Conservation (phyloP, 257 asterid genomes). For the Haberlea rhodopensis region DNA sequence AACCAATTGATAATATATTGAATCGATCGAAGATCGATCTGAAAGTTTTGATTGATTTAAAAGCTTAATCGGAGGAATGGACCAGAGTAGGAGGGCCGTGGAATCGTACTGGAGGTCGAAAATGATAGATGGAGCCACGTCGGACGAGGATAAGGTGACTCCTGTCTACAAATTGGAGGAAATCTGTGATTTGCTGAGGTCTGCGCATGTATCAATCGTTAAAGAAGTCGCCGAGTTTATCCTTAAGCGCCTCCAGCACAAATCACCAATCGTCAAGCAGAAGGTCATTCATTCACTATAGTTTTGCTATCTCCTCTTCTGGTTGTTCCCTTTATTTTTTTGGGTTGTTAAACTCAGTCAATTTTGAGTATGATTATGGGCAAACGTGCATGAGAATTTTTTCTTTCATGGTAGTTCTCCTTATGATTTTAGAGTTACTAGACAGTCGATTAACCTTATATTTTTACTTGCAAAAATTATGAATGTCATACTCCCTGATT, state of each 20-base stretch:
- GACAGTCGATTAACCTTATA: neutral
- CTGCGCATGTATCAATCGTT: slow-evolving; percentile 75
- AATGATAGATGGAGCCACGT: slow-evolving; percentile 80
- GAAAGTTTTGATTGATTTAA: slow-evolving; percentile 27
- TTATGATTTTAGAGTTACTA: slow-evolving; percentile 15
- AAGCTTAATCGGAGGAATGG: slow-evolving; percentile 44
- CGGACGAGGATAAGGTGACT: slow-evolving; percentile 94
- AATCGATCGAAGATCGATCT: slow-evolving; percentile 14
- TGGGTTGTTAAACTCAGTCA: neutral
- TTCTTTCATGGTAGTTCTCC: neutral
- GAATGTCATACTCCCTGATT: neutral
- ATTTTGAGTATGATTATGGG: neutral
- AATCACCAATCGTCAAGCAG: slow-evolving; percentile 85
- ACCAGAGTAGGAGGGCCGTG: slow-evolving; percentile 97
- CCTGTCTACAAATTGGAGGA: slow-evolving; percentile 97
- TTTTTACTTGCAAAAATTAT: neutral
- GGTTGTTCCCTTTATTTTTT: neutral
- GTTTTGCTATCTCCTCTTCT: neutral
- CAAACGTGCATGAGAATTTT: neutral
- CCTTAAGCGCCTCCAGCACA: slow-evolving; percentile 91
- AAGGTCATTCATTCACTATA: slow-evolving; percentile 41
- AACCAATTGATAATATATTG: slow-evolving; percentile 24
- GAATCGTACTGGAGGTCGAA: slow-evolving; percentile 96
- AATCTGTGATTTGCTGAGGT: slow-evolving; percentile 78
- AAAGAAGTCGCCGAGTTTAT: slow-evolving; percentile 86